These are phyloP conservation scores for Corymbia calophylla DNA, from an alignment of 441 rosid species.

Conservation along the genomic window DNA sequence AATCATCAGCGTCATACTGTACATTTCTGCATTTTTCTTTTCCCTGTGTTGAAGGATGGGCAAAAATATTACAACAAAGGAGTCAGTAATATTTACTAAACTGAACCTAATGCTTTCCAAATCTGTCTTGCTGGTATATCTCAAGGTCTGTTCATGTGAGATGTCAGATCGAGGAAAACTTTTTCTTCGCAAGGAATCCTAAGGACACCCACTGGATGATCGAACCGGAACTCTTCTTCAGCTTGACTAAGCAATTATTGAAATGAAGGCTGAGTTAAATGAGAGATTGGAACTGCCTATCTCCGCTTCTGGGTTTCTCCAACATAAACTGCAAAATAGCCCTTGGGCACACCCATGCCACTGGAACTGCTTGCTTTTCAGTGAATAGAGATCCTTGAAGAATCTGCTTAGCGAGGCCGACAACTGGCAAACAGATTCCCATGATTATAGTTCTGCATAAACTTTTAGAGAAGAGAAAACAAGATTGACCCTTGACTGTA, in stretches of 20 bases:
- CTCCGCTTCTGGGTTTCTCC: slow-evolving; percentile 37
- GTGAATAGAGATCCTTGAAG: background rate
- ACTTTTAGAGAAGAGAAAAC: background rate
- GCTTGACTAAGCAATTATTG: background rate
- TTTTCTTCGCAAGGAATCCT: slow-evolving; percentile 1
- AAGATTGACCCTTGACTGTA: background rate
- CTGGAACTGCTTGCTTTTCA: background rate
- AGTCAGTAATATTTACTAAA: background rate
- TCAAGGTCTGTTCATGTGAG: background rate
- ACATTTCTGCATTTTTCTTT: background rate
- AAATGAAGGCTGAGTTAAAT: slow-evolving; percentile 33
- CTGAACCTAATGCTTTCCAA: background rate
- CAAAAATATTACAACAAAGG: background rate
- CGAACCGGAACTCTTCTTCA: background rate
- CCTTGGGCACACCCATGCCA: slow-evolving; percentile 26
- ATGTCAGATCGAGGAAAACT: background rate
- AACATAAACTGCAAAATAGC: slow-evolving; percentile 40
- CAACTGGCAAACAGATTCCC: slow-evolving; percentile 5
- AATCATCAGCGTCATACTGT: background rate
- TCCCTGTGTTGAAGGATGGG: background rate
- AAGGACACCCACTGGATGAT: background rate
- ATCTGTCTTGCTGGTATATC: background rate
- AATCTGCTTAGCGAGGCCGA: slow-evolving; percentile 1
- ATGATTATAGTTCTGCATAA: background rate
- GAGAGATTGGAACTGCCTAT: slow-evolving; percentile 32